Evolutionary conservation across 306 rosid species (phyloP), one percentile per base, ranked within the genome.

Genomic region (Ceratonia siliqua): DNA sequence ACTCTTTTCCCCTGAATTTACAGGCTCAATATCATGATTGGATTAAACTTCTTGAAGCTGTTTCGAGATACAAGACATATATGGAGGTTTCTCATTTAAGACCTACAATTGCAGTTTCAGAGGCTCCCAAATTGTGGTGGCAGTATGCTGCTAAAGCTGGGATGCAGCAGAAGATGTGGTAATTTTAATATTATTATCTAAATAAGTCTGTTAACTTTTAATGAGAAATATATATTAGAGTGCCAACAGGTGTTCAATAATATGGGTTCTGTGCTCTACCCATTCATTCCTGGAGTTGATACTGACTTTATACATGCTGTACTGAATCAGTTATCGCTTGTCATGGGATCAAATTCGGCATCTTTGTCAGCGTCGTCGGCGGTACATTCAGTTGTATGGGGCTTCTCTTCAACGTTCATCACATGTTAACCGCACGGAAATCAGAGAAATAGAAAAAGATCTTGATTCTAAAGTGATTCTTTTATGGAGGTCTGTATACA

Each of bases 351-450:
- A 87, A 78, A 92, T 92, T 84, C 84, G 68, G 59, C 78, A 73
- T 83, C 95, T 94, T 71, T 94, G 99, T 88, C 97, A 89, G 88
- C 82, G 81, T 79, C 97, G 99, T 43, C 96, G 97, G 45, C 96
- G 54, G 62, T 94, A 94, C 58, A 79, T 94, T 83, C 97, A 94
- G 85, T 80, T 90, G 72, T 94, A 94, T 71, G 88, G 78, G 69
- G 89, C 83, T 86, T 86, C 84, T 68, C 83, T 94, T 82, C 95
- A 94, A 82, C 85, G 86, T 52, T 71, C 78, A 57, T 46, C 95
- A 28, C 58, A 78, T 58, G 82, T 41, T 69, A 68, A 83, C 72
- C 63, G 24, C 24, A 58, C 77, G 21, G 93, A 94, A 81, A 84
- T 94, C 38, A 82, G 97, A 88, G 91, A 92, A 87, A 92, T 92